phyloP scores from a whole-genome alignment of 2,329 filamentous ascomycete genomes.

The Stemphylium lycopersici region DNA sequence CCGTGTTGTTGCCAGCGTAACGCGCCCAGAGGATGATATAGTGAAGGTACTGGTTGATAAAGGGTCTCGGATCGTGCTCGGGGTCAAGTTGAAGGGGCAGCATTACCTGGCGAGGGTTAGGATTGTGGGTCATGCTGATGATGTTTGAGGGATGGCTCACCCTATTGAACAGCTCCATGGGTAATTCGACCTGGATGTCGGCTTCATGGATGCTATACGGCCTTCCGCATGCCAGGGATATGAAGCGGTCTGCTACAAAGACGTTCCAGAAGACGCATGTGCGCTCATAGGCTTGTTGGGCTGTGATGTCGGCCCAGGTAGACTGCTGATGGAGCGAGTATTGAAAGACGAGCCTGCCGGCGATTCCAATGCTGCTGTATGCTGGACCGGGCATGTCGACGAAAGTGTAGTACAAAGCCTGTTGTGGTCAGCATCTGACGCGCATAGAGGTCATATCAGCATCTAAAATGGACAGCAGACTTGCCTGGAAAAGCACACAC shows the following conservation, averaged over 20 bases:
- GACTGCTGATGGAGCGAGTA: slow-evolving; percentile 37
- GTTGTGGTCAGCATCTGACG: slow-evolving; percentile 3
- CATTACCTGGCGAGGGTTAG: slow-evolving; percentile 14
- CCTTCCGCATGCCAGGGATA: slow-evolving; percentile 39
- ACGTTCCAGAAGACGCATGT: slow-evolving; percentile 40
- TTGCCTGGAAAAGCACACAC: slow-evolving; percentile 36
- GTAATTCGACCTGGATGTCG: slow-evolving; percentile 36
- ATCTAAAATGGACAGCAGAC: not conserved
- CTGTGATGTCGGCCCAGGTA: slow-evolving; percentile 20
- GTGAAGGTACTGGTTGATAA: slow-evolving; percentile 27
- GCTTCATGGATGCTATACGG: slow-evolving; percentile 37
- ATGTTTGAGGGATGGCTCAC: slow-evolving; percentile 15
- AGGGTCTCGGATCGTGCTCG: slow-evolving; percentile 20
- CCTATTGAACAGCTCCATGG: slow-evolving; percentile 22
- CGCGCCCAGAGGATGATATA: slow-evolving; percentile 35
- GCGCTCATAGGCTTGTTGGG: slow-evolving; percentile 28
- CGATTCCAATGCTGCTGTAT: slow-evolving; percentile 38
- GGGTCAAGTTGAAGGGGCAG: slow-evolving; percentile 14
- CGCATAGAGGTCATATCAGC: not conserved
- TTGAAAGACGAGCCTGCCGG: slow-evolving; percentile 37
- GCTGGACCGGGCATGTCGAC: slow-evolving; percentile 37
- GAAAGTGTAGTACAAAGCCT: slow-evolving; percentile 36
- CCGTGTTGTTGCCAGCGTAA: slow-evolving; percentile 31
- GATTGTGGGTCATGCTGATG: not conserved
- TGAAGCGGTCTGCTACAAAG: slow-evolving; percentile 34